Evolutionary conservation across 768 basidiomycete genomes (phyloP).

Genomic region (Pilatotrama ljubarskyi): DNA sequence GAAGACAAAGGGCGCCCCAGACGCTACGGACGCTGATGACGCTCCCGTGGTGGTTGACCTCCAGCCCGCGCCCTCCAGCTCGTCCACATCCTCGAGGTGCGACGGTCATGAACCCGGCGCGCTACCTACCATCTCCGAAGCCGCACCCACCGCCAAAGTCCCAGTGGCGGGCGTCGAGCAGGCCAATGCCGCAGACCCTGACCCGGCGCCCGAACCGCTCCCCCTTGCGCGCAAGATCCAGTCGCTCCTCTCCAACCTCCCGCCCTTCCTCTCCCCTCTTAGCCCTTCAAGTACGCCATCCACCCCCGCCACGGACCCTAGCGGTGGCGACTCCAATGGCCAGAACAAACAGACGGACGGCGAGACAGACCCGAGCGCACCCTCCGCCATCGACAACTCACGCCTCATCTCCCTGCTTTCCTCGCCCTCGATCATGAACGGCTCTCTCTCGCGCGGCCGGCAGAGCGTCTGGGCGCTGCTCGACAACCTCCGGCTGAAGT

Average conservation of each 20-base stretch:
- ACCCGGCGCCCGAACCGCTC: slow-evolving; percentile 38
- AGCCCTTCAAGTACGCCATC: background rate
- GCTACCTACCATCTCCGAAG: slow-evolving; percentile 8
- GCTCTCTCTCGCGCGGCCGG: slow-evolving; percentile 41
- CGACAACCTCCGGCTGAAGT: slow-evolving; percentile 43
- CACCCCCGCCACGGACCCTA: slow-evolving; percentile 17
- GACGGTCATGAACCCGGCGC: background rate
- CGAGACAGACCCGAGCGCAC: slow-evolving; percentile 24
- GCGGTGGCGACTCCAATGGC: slow-evolving; percentile 8
- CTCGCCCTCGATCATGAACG: slow-evolving; percentile 66
- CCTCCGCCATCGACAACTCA: slow-evolving; percentile 44
- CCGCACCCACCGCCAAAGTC: background rate
- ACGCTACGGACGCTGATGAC: background rate
- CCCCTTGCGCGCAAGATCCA: slow-evolving; percentile 55
- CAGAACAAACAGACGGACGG: slow-evolving; percentile 15
- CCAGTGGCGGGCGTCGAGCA: background rate
- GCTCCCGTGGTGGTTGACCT: slow-evolving; percentile 6
- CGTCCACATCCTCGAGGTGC: background rate
- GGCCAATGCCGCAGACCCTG: slow-evolving; percentile 10
- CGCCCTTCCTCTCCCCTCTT: slow-evolving; percentile 32
- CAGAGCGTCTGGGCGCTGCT: slow-evolving; percentile 63
- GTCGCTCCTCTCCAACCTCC: slow-evolving; percentile 48
- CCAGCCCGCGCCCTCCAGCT: background rate
- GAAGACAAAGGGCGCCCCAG: slow-evolving; percentile 14
- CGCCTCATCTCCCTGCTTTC: slow-evolving; percentile 52